Percentiles rank a stretch among this genome's conserved stretches.
phyloP scores from a whole-genome alignment of 495 filamentous ascomycete species.

The Polyplosphaeria fusca region DNA sequence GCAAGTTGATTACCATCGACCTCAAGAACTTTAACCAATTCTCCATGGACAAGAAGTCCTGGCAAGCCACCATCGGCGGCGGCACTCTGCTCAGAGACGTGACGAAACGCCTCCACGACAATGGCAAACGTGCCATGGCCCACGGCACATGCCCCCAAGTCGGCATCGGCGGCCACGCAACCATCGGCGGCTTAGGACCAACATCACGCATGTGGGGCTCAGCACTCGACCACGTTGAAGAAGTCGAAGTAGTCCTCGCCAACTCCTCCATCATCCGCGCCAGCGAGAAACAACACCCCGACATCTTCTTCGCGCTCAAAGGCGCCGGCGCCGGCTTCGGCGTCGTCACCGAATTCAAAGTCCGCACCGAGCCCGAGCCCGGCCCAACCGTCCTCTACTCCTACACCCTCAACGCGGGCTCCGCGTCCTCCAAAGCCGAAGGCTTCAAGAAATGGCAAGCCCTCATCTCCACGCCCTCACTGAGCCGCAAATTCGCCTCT shows the following conservation, averaged over 20 bases:
- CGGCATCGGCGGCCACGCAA: conserved; percentile 37
- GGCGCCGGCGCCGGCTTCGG: conserved; percentile 49
- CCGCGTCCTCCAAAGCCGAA: conserved; percentile 33
- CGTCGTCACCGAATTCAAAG: conserved; percentile 49
- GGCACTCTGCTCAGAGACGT: conserved; percentile 35
- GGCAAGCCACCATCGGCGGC: conserved; percentile 33
- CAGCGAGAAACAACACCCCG: conserved; percentile 17
- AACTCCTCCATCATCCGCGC: conserved; percentile 37
- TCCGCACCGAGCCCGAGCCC: conserved; percentile 45
- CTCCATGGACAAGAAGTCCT: conserved; percentile 34
- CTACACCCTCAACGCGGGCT: conserved; percentile 44
- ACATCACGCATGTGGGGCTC: conserved; percentile 57
- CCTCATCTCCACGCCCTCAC: conserved; percentile 42
- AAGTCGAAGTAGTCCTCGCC: conserved; percentile 42
- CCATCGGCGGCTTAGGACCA: conserved; percentile 53
- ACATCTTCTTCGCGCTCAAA: conserved; percentile 44
- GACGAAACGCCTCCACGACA: conserved; percentile 31
- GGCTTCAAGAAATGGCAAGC: conserved; percentile 46
- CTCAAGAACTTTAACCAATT: conserved; percentile 50
- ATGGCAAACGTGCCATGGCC: conserved; percentile 35
- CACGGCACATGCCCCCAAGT: conserved; percentile 38
- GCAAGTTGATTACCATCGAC: conserved; percentile 49
- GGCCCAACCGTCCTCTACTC: conserved; percentile 40
- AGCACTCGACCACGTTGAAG: conserved; percentile 51
- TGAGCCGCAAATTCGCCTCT: conserved; percentile 54